A percentile compares a stretch with the other conserved stretches of the same genome.
These are phyloP conservation scores for Imleria badia DNA, from an alignment of 768 basidiomycete genomes.

Conservation along the genomic window DNA sequence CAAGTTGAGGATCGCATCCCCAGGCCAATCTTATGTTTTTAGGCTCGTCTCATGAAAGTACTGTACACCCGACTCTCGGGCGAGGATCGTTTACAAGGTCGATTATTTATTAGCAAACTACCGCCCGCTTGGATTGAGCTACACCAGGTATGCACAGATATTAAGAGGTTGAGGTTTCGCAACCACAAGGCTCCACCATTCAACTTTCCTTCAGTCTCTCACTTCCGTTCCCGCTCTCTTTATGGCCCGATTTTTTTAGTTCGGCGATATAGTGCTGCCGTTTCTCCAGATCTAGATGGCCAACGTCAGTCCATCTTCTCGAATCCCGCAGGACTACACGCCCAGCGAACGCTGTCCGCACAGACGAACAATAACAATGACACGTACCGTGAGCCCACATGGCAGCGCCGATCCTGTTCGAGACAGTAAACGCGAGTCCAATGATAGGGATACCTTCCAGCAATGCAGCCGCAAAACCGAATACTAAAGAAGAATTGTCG, in stretches of 20 bases:
- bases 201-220: neutral
- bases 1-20: too few species aligned
- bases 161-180: too few species aligned
- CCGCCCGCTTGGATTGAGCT: too few species aligned
- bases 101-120: too few species aligned
- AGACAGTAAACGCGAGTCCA: conserved; percentile 79
- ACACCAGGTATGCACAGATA: too few species aligned
- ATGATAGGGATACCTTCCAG: conserved; percentile 80
- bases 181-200: neutral
- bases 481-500: conserved; percentile 56
- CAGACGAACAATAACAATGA: neutral
- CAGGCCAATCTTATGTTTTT: too few species aligned
- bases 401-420: conserved; percentile 87
- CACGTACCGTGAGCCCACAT: conserved; percentile 86
- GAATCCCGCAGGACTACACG: too few species aligned
- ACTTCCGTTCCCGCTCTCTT: neutral
- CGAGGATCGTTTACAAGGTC: too few species aligned
- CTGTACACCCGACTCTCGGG: too few species aligned
- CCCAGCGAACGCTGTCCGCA: neutral
- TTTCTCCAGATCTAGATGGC: conserved; percentile 58
- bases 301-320: neutral
- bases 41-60: too few species aligned
- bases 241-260: neutral
- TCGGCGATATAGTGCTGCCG: conserved; percentile 47
- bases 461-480: conserved; percentile 82